Evolutionary conservation across 2,329 filamentous ascomycete species (phyloP).

Genomic region (Pseudocercospora eumusae): DNA sequence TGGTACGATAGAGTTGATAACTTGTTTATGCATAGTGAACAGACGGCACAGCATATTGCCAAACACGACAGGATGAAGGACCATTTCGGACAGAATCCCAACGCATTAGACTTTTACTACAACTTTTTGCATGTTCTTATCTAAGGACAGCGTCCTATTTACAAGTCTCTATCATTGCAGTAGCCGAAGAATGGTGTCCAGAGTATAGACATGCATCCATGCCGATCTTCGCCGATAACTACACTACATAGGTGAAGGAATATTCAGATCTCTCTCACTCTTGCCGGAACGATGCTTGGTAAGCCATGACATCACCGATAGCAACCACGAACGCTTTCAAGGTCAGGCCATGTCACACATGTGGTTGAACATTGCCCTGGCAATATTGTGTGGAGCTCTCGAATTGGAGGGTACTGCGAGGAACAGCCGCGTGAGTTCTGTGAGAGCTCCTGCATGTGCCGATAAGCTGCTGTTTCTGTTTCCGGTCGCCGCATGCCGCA

Average conservation of each 20-base stretch:
- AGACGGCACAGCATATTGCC: neutral
- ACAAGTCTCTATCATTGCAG: too few relatives aligned
- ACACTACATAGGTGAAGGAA: neutral
- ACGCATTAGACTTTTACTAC: neutral
- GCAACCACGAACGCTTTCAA: conserved; percentile 1
- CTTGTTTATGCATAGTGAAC: neutral
- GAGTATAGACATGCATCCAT: neutral
- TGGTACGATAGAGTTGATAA: neutral
- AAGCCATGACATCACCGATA: neutral
- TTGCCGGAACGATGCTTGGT: conserved; percentile 4
- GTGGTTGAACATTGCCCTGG: neutral
- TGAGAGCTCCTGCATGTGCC: conserved; percentile 6
- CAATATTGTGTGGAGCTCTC: neutral
- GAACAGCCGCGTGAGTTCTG: conserved; percentile 14
- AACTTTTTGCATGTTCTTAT: neutral
- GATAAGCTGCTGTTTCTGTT: conserved; percentile 15
- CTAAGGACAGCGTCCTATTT: too few relatives aligned
- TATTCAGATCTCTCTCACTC: neutral
- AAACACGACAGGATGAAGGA: neutral
- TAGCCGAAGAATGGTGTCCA: too few relatives aligned
- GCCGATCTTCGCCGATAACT: neutral
- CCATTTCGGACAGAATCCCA: neutral
- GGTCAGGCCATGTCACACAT: neutral
- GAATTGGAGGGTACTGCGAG: conserved; percentile 10
- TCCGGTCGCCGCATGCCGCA: conserved; percentile 6